A percentile compares a stretch with the other conserved stretches of the same genome.
These are phyloP conservation scores for Didymella arachidicola DNA, from an alignment of 2,329 filamentous ascomycete genomes.

Conservation along the genomic window DNA sequence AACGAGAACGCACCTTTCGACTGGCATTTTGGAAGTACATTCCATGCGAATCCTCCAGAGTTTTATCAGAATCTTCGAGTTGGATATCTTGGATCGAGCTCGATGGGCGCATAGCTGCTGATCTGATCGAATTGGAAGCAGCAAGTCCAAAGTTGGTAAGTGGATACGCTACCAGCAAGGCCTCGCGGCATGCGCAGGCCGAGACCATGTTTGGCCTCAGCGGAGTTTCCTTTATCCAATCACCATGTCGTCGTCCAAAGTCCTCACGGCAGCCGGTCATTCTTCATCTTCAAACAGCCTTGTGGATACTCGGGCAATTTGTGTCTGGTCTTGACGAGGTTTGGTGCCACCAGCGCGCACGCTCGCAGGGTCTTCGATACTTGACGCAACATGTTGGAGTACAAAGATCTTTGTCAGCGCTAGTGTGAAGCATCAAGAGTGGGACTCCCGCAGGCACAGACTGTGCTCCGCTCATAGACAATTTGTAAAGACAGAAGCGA, in stretches of 20 bases:
- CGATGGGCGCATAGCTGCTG: background rate
- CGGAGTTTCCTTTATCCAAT: background rate
- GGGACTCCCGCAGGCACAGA: background rate
- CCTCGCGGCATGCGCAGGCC: background rate
- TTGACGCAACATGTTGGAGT: background rate
- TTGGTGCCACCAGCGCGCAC: background rate
- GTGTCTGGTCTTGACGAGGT: background rate
- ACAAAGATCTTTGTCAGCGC: background rate
- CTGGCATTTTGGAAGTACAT: too few relatives aligned
- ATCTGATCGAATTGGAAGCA: background rate
- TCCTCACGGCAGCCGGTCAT: background rate
- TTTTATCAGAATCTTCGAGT: background rate
- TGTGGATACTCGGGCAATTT: background rate
- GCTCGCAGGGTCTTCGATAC: background rate
- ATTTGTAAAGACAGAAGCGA: background rate
- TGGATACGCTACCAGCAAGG: background rate
- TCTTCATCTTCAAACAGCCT: background rate
- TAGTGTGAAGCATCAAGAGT: background rate
- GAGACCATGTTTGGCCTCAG: background rate
- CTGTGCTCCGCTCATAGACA: background rate
- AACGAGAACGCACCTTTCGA: background rate
- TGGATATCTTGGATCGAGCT: background rate
- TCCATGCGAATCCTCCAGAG: background rate
- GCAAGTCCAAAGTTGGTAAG: background rate
- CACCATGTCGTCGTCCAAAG: background rate